A percentile compares a stretch with the other conserved stretches of the same genome.
These are phyloP conservation scores for Cucumis hystrix DNA, from an alignment of 306 rosid species.

Conservation along the genomic window DNA sequence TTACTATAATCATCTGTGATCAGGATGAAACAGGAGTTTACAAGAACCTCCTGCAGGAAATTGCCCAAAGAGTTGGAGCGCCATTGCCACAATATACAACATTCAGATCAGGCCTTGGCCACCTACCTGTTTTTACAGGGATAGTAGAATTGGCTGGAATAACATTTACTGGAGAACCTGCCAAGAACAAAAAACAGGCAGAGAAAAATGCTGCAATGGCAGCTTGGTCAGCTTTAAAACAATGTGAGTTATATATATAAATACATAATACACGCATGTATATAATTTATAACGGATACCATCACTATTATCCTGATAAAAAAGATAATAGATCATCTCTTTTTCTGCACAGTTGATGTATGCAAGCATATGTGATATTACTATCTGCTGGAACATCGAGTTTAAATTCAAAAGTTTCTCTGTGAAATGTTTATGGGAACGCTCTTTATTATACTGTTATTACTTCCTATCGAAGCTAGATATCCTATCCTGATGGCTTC, in stretches of 20 bases:
- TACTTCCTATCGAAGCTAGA: background rate
- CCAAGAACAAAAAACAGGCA: slow-evolving; percentile 95
- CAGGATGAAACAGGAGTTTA: slow-evolving; percentile 99
- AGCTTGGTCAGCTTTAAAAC: slow-evolving; percentile 95
- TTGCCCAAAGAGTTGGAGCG: slow-evolving; percentile 95
- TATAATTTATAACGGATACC: no score
- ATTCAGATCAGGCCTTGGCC: slow-evolving; percentile 90
- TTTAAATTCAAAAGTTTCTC: background rate
- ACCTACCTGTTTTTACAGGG: slow-evolving; percentile 93
- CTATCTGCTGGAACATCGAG: background rate
- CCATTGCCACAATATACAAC: slow-evolving; percentile 94
- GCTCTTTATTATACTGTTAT: background rate
- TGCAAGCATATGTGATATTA: background rate
- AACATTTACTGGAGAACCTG: slow-evolving; percentile 87
- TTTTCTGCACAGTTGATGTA: background rate
- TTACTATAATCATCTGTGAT: background rate
- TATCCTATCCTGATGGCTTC: background rate
- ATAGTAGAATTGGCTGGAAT: slow-evolving; percentile 88
- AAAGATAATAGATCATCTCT: background rate
- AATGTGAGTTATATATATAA: slow-evolving; percentile 36
- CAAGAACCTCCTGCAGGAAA: slow-evolving; percentile 95
- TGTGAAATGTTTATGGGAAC: background rate
- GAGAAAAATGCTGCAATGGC: slow-evolving; percentile 99
- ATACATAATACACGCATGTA: no score
- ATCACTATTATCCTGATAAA: background rate